Percentiles rank a stretch among this genome's conserved stretches.
These are phyloP conservation scores for Tricholomella constricta DNA, from an alignment of 768 basidiomycete genomes.

Conservation along the genomic window DNA sequence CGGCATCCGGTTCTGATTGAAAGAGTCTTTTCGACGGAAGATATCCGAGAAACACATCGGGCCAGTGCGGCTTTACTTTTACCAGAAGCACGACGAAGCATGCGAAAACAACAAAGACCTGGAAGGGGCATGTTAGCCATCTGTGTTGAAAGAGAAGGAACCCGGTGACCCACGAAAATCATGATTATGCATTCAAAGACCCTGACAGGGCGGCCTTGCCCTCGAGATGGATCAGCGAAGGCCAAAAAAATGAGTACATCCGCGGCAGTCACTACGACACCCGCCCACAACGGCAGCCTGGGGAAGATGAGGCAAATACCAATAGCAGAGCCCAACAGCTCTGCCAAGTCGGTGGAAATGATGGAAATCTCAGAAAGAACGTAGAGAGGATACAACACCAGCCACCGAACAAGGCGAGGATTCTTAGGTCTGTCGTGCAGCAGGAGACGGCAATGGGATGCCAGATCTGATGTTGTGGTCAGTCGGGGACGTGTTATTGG, in stretches of 20 bases:
- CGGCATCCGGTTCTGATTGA: conserved; percentile 44
- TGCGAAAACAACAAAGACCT: conserved; percentile 62
- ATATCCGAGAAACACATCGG: conserved; percentile 64
- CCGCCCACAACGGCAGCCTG: conserved; percentile 54
- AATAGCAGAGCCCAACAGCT: conserved; percentile 70
- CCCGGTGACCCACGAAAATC: conserved; percentile 45
- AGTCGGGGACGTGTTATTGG: neutral
- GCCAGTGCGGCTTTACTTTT: conserved; percentile 65
- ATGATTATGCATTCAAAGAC: conserved; percentile 59
- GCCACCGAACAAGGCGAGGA: conserved; percentile 46
- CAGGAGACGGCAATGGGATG: conserved; percentile 57
- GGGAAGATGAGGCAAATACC: conserved; percentile 68
- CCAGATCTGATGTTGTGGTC: conserved; percentile 44
- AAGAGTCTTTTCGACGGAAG: conserved; percentile 60
- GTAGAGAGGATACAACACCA: conserved; percentile 58
- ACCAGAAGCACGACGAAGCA: conserved; percentile 70
- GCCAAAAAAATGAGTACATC: conserved; percentile 65
- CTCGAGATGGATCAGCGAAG: conserved; percentile 59
- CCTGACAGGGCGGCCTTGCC: conserved; percentile 53
- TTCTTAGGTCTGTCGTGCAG: conserved; percentile 54
- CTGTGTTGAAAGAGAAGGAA: conserved; percentile 6
- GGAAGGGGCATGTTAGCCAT: conserved; percentile 20
- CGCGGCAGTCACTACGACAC: conserved; percentile 55
- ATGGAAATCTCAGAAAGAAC: conserved; percentile 58
- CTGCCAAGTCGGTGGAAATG: conserved; percentile 70